Evolutionary conservation across 2,329 filamentous ascomycete genomes (phyloP), one percentile per base, ranked within the genome.

Genomic region (Arthrobotrys sinensis): DNA sequence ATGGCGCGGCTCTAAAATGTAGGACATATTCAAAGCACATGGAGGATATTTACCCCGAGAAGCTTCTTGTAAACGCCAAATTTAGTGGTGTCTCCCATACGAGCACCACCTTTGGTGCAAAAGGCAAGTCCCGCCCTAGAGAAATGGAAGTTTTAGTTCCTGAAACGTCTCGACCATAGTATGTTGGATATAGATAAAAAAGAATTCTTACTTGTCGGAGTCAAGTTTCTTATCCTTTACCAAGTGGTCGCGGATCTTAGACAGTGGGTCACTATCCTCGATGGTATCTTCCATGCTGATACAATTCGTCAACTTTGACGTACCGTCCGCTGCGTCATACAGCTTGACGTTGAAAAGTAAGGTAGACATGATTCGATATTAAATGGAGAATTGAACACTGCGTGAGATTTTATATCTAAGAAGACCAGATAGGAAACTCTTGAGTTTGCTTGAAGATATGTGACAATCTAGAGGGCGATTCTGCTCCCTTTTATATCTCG

Each of bases 141-240:
- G 19, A 3, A 46, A 16, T n/a, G 19, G 4, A 1, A 34, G 12
- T 34, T 1, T 53, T n/a, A 57, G 21, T 66, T 36, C 4, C 12
- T 8, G 21, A 21, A 28, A 2, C 24, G n/a, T 21, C 16, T 45
- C n/a, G n/a, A 2, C 34, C 2, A 62, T 43, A 40, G 14, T 19
- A 32, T n/a, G 45, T 46, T 16, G 3, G 12, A 24, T 11, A 50
- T 24, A 24, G 8, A n/a, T n/a, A n/a, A n/a, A n/a, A n/a, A n/a
- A n/a, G n/a, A n/a, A n/a, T n/a, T n/a, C n/a, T 43, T 46, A 68
- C 65, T 68, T 55, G n/a, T 68, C 65, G 1, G 65, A 68, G 38
- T 55, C 48, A 34, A 68, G 50, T 34, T 57, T 57, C 28, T 53
- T 53, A 7, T 60, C 65, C 16, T 60, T 68, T 0, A 68, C 65